Conservation (phyloP, 1,284 basidiomycete genomes). For the Ceratobasidium sp. region DNA sequence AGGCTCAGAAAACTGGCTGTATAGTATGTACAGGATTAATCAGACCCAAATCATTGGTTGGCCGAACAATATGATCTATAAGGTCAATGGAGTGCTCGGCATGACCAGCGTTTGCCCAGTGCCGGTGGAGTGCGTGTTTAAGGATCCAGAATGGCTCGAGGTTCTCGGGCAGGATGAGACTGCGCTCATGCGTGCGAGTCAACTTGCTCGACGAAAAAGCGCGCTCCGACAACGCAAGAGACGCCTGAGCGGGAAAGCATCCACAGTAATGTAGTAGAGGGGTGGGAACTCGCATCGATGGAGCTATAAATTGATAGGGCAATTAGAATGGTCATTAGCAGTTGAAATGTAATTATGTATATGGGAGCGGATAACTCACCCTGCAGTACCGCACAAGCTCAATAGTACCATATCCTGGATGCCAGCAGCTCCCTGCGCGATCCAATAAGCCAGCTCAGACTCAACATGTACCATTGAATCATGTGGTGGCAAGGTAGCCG, state of each 20-base stretch:
- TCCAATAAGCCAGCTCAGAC: neutral
- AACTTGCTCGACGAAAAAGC: neutral
- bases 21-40: too few species aligned
- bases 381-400: neutral
- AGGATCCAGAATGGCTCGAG: constrained; percentile 9
- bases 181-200: neutral
- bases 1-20: too few species aligned
- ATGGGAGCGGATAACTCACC: neutral
- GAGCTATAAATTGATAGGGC: neutral
- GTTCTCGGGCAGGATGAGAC: constrained; percentile 8
- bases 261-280: constrained; percentile 14
- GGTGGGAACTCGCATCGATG: constrained; percentile 7
- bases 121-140: constrained; percentile 22
- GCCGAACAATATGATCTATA: constrained; percentile 21
- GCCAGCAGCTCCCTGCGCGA: neutral
- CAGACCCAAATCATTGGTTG: neutral
- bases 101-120: neutral
- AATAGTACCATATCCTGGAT: neutral
- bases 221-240: constrained; percentile 29
- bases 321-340: too few species aligned
- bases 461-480: neutral
- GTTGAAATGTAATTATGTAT: too few species aligned
- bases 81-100: neutral
- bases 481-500: neutral
- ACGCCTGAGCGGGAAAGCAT: constrained; percentile 41